phyloP scores from a whole-genome alignment of 208 protist species.

The Naegleria gruberi region DNA sequence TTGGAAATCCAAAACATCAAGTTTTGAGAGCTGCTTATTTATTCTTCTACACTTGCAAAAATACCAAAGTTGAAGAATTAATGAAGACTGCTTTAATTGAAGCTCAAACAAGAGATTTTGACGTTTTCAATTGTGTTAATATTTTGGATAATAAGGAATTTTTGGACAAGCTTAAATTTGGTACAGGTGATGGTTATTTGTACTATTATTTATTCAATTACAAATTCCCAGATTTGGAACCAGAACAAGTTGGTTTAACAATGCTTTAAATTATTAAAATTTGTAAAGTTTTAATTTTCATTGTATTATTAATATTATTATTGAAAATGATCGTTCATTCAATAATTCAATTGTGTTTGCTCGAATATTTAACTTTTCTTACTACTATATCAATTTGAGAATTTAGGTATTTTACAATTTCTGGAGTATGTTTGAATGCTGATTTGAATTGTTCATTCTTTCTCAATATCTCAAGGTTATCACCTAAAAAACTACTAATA shows the following conservation, averaged over 20 bases:
- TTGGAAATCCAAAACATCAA: constrained; percentile 81
- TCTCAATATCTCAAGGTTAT: too few species aligned
- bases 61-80: constrained; percentile 60
- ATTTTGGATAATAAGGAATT: constrained; percentile 80
- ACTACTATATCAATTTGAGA: too few species aligned
- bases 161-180: constrained; percentile 90
- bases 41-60: constrained; percentile 91
- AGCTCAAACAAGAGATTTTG: constrained; percentile 74
- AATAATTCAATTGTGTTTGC: too few species aligned
- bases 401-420: too few species aligned
- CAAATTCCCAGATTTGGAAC: constrained; percentile 67
- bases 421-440: too few species aligned
- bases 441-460: too few species aligned
- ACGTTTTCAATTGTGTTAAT: constrained; percentile 98
- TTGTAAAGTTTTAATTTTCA: too few species aligned
- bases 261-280: constrained; percentile 4
- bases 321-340: too few species aligned
- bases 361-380: too few species aligned
- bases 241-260: constrained; percentile 61
- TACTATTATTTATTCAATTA: constrained; percentile 99
- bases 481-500: too few species aligned
- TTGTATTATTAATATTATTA: too few species aligned
- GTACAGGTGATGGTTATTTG: constrained; percentile 89
- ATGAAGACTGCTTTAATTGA: constrained; percentile 80
- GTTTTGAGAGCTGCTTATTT: constrained; percentile 87